These are phyloP conservation scores for Beauveria sp. DNA, from an alignment of 2,329 filamentous ascomycete species.

Conservation along the genomic window DNA sequence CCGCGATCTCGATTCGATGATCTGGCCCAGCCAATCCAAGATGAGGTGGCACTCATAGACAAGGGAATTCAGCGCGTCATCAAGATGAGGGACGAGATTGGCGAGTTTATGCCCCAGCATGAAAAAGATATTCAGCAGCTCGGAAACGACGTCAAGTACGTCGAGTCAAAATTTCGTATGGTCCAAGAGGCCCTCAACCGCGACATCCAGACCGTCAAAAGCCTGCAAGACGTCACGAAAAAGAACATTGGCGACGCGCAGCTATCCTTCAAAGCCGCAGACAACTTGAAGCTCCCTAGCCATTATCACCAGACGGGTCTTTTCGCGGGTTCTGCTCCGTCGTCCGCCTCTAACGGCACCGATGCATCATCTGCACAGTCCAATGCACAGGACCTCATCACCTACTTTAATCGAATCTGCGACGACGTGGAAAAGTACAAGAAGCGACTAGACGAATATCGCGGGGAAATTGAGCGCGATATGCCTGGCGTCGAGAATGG, in stretches of 20 bases:
- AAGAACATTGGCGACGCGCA: slow-evolving; percentile 64
- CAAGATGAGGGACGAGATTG: slow-evolving; percentile 67
- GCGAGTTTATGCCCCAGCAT: slow-evolving; percentile 55
- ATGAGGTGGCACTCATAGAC: slow-evolving; percentile 71
- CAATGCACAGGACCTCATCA: slow-evolving; percentile 35
- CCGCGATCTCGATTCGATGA: slow-evolving; percentile 90
- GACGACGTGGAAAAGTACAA: slow-evolving; percentile 37
- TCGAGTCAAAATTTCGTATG: slow-evolving; percentile 40
- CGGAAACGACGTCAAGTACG: slow-evolving; percentile 39
- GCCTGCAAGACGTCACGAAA: slow-evolving; percentile 50
- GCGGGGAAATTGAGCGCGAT: slow-evolving; percentile 38
- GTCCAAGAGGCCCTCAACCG: slow-evolving; percentile 38
- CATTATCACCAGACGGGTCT: slow-evolving; percentile 44
- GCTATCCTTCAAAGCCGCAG: slow-evolving; percentile 64
- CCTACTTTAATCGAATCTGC: slow-evolving; percentile 37
- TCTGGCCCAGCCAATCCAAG: slow-evolving; percentile 73
- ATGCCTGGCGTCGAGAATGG: slow-evolving; percentile 42
- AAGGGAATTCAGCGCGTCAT: slow-evolving; percentile 75
- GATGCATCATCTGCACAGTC: slow-evolving; percentile 29
- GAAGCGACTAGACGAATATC: slow-evolving; percentile 35
- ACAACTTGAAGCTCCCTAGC: slow-evolving; percentile 64
- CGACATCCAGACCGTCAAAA: slow-evolving; percentile 57
- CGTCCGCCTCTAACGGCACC: slow-evolving; percentile 21
- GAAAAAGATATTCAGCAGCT: slow-evolving; percentile 41
- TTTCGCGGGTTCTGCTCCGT: slow-evolving; percentile 28